Conservation (phyloP, 805 yeast genomes). For the Candida yuanshanica region DNA sequence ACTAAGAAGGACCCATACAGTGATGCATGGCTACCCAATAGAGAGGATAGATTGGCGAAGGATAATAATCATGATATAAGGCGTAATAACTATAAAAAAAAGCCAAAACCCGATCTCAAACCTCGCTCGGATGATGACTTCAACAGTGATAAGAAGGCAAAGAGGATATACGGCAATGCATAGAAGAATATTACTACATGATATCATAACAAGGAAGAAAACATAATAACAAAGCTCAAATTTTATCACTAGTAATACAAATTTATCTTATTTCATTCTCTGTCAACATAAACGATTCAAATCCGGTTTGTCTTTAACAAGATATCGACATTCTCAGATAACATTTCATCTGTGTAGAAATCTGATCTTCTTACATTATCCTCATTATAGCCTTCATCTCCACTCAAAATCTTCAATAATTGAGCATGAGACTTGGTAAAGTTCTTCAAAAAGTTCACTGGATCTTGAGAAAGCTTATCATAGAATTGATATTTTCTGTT, state of each 20-base stretch:
- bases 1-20: neutral
- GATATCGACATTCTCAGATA: slow-evolving; percentile 9
- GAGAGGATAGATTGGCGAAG: neutral
- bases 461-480: slow-evolving; percentile 31
- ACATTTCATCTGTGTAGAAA: slow-evolving; percentile 41
- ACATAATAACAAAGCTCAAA: neutral
- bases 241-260: neutral
- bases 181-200: too few species aligned
- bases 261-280: neutral
- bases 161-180: neutral
- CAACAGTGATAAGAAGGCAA: neutral
- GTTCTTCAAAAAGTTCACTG: slow-evolving; percentile 68
- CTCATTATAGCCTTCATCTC: slow-evolving; percentile 87
- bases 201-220: too few species aligned
- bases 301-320: slow-evolving; percentile 13
- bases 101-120: neutral
- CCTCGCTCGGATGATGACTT: neutral
- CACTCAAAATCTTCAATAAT: slow-evolving; percentile 76
- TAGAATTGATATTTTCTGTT: slow-evolving; percentile 59
- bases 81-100: neutral
- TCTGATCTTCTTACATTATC: slow-evolving; percentile 81
- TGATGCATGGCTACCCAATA: neutral
- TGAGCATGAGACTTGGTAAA: slow-evolving; percentile 81
- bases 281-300: slow-evolving; percentile 22
- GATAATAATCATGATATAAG: neutral